Evolutionary conservation across 2,329 filamentous ascomycete genomes (phyloP), one percentile per base, ranked within the genome.

Genomic region (Blastomyces parvus): DNA sequence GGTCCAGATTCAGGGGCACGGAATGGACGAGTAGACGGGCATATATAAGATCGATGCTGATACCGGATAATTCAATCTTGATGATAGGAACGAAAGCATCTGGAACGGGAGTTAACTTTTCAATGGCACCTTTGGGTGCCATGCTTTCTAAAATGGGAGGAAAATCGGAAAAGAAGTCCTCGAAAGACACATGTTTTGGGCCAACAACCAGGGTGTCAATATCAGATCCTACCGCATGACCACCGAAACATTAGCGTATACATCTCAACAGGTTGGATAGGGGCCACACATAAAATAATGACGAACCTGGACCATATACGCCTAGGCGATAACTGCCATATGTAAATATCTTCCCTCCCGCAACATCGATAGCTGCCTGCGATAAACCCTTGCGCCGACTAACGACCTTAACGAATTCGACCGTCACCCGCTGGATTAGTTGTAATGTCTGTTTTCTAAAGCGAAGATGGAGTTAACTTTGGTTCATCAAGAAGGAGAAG

Each of bases 61-160:
- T 95, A 59, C 88, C 90, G 60, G 84, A 86, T 69, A 95, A 90
- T 74, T 96, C 90, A 71, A 97, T 90, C 74, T 97, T 97, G 80
- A 99, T 97, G 74, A 99, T 96, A 58, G 94, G 94, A 8, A 97
- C 93, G 71, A 90, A 96, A 3, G 93, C 91, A 71, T 96, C 93
- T 58, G 88, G 88, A 46, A 99, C 94, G 0, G 88, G 85, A 1
- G 90, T 88, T 70, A 97, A 82, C 73, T 95, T 90, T 65, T 89
- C 88, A 69, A 97, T 90, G 64, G 91, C 83, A n/a, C 87, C 89
- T 46, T 85, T 79, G 9, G 88, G 85, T 0, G 90, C 86, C 84
- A 94, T 88, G 68, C 87, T 82, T 69, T 88, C 80, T 59, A 99
- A 84, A 58, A 95, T 79, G 25, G 84, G 81, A n/a, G 92, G 92